Percentiles rank a stretch among this genome's conserved stretches.
Conservation (phyloP, 2,329 filamentous ascomycete genomes). For the Thelonectria rubi region DNA sequence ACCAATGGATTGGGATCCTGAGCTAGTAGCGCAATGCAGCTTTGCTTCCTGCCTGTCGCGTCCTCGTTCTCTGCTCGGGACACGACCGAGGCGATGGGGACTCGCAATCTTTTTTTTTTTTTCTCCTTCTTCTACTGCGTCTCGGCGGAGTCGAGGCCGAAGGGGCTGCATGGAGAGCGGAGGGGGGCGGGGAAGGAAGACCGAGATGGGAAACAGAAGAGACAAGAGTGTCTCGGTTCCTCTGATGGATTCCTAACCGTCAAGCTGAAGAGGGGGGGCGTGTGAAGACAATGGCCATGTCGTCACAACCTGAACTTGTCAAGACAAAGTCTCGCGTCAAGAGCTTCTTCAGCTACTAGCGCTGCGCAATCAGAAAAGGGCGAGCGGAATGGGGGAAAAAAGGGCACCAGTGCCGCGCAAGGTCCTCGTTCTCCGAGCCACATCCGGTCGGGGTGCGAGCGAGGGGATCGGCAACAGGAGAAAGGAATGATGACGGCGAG, state of each 20-base stretch:
- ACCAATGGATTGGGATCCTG: constrained; percentile 4
- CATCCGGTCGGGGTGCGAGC: constrained; percentile 33
- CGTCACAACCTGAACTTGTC: neutral
- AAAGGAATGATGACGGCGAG: neutral
- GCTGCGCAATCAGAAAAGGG: neutral
- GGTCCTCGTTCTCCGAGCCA: constrained; percentile 18
- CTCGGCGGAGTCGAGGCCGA: constrained; percentile 19
- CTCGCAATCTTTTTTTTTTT: neutral
- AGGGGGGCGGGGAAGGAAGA: constrained; percentile 8
- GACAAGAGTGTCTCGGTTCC: too few relatives aligned
- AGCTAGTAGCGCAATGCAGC: neutral
- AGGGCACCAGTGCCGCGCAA: neutral
- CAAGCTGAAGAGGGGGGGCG: neutral
- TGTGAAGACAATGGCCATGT: neutral
- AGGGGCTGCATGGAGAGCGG: constrained; percentile 11
- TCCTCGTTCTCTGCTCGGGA: neutral
- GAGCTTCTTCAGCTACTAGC: neutral
- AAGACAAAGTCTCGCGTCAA: neutral
- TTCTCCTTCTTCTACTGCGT: constrained; percentile 9
- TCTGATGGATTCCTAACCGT: too few relatives aligned
- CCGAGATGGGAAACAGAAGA: neutral
- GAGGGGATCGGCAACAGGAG: constrained; percentile 10
- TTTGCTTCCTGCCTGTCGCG: neutral
- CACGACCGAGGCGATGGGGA: too few relatives aligned
- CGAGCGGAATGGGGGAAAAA: neutral